A percentile compares a stretch with the other conserved stretches of the same genome.
These are phyloP conservation scores for Trichoderma sp. DNA, from an alignment of 2,329 filamentous ascomycete genomes.

Conservation along the genomic window DNA sequence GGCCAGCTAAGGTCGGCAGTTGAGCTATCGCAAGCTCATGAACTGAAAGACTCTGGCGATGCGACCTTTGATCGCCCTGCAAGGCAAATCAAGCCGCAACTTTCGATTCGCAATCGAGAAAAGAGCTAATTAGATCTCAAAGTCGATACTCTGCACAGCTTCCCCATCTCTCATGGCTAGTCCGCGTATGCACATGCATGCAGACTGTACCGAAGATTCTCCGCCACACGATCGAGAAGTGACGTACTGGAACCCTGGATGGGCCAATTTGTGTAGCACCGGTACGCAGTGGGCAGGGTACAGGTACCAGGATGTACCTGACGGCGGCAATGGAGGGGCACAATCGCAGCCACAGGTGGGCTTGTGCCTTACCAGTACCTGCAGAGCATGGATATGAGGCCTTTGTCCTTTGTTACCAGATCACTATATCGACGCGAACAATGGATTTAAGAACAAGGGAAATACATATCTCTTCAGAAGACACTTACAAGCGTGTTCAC, in stretches of 20 bases:
- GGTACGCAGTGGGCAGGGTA: background rate
- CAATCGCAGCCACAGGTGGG: background rate
- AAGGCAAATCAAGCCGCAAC: background rate
- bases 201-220: slow-evolving; percentile 18
- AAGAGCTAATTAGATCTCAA: slow-evolving; percentile 3
- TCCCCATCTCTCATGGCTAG: background rate
- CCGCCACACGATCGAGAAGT: slow-evolving; percentile 4
- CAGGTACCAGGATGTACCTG: background rate
- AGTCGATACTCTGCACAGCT: slow-evolving; percentile 5
- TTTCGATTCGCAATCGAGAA: background rate
- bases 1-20: background rate
- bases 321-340: background rate
- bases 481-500: background rate
- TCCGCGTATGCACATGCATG: slow-evolving; percentile 22
- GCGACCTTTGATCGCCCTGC: background rate
- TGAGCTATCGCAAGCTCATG: slow-evolving; percentile 14
- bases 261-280: background rate
- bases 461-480: background rate
- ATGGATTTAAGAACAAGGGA: background rate
- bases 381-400: background rate
- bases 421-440: background rate
- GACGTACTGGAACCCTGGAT: slow-evolving; percentile 6
- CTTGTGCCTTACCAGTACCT: background rate
- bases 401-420: background rate
- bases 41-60: background rate